A percentile compares a stretch with the other conserved stretches of the same genome.
phyloP scores from a whole-genome alignment of 345 rosid genomes.

The Microcos paniculata region DNA sequence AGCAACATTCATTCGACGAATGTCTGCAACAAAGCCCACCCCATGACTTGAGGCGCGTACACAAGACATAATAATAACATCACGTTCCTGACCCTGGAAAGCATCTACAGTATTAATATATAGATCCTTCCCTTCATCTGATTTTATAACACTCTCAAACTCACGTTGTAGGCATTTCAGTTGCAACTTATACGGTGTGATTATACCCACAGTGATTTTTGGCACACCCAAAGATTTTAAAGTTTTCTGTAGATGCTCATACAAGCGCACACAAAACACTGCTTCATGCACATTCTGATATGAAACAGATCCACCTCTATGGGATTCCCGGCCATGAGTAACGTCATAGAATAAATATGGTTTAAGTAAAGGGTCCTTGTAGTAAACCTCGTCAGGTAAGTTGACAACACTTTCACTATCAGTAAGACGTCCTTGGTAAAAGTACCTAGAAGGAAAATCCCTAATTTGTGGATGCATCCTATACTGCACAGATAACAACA shows the following conservation, averaged over 20 bases:
- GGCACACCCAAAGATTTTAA: conserved; percentile 62
- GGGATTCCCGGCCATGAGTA: conserved; percentile 96
- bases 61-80: conserved; percentile 98
- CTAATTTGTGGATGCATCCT: conserved; percentile 98
- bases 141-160: conserved; percentile 70
- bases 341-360: conserved; percentile 88
- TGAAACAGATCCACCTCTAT: conserved; percentile 94
- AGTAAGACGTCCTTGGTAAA: conserved; percentile 94
- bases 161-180: conserved; percentile 89
- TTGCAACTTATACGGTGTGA: conserved; percentile 98
- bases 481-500: conserved; percentile 92
- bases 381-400: conserved; percentile 82
- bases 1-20: conserved; percentile 99
- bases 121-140: conserved; percentile 91
- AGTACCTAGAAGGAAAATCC: conserved; percentile 95
- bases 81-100: conserved; percentile 99
- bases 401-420: conserved; percentile 84
- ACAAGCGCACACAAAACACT: conserved; percentile 81
- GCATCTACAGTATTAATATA: conserved; percentile 98
- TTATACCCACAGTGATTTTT: conserved; percentile 84
- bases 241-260: conserved; percentile 85
- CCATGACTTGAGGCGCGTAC: conserved; percentile 96
- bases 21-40: conserved; percentile 96
- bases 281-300: conserved; percentile 95
- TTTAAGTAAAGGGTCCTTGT: conserved; percentile 81